These are phyloP conservation scores for Penicillium dipodomyicola DNA, from an alignment of 495 filamentous ascomycete genomes.

Conservation along the genomic window DNA sequence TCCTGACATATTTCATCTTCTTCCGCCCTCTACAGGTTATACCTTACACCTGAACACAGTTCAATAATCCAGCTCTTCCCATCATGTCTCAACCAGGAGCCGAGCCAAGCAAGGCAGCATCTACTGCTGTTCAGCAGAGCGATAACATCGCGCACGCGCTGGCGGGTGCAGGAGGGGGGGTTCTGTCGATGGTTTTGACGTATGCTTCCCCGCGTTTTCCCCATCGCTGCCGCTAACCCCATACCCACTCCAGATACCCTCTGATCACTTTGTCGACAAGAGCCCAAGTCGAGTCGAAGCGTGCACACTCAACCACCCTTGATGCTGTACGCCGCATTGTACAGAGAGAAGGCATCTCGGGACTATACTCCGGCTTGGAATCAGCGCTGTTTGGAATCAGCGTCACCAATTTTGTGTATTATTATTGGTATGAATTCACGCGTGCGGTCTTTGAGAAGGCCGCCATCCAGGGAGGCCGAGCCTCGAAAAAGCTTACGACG, in stretches of 20 bases:
- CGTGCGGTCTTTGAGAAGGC: conserved; percentile 84
- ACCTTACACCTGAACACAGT: background rate
- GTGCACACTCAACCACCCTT: conserved; percentile 76
- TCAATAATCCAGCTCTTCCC: background rate
- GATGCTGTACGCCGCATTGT: conserved; percentile 84
- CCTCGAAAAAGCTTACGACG: conserved; percentile 80
- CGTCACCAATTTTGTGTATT: conserved; percentile 99
- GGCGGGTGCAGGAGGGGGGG: conserved; percentile 84
- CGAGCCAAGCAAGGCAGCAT: conserved; percentile 38
- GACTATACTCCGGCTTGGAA: conserved; percentile 84
- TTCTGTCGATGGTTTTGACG: conserved; percentile 94
- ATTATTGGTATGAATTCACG: conserved; percentile 99
- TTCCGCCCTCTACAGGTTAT: conserved; percentile 14
- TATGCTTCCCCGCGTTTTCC: conserved; percentile 40
- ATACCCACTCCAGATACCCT: conserved; percentile 66
- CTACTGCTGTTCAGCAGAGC: conserved; percentile 63
- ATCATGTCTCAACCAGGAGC: conserved; percentile 43
- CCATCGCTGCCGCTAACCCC: conserved; percentile 19
- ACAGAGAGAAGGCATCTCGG: conserved; percentile 80
- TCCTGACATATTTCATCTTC: conserved; percentile 13
- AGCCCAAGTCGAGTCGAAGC: conserved; percentile 95
- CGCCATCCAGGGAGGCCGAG: conserved; percentile 68
- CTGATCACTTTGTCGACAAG: conserved; percentile 96
- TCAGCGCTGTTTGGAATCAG: conserved; percentile 95
- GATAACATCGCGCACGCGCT: conserved; percentile 91